Conservation (phyloP, 2,329 filamentous ascomycete genomes). For the Penicillium sp. region DNA sequence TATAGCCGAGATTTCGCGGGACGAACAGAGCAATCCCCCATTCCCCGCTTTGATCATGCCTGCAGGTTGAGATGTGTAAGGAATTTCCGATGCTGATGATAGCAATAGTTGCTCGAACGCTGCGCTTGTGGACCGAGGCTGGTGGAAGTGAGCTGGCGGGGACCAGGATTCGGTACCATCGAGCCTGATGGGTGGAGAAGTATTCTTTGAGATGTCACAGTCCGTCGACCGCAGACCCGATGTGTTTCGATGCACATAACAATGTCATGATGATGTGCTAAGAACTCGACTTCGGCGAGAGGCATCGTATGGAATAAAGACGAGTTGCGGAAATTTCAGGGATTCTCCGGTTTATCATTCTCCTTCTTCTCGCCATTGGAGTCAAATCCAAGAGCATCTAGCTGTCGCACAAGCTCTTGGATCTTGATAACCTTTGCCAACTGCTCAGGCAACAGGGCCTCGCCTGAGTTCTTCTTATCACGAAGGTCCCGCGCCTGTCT, state of each 20-base stretch:
- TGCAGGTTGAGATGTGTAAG: not conserved
- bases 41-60: not conserved
- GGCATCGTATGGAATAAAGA: not conserved
- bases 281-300: not conserved
- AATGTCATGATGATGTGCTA: not conserved
- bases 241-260: not conserved
- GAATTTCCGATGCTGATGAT: not conserved
- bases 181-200: not conserved
- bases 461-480: slow-evolving; percentile 84
- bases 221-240: not conserved
- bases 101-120: not conserved
- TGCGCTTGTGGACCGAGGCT: not conserved
- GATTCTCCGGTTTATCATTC: slow-evolving; percentile 16
- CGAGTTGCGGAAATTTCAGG: slow-evolving; percentile 4
- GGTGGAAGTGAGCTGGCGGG: not conserved
- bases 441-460: slow-evolving; percentile 82
- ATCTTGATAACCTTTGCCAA: slow-evolving; percentile 98
- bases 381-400: slow-evolving; percentile 81
- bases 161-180: not conserved
- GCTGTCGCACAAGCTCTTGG: slow-evolving; percentile 82
- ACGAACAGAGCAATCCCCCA: not conserved
- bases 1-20: not conserved
- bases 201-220: not conserved
- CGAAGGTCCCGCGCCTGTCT: slow-evolving; percentile 87
- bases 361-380: slow-evolving; percentile 64